A percentile compares a stretch with the other conserved stretches of the same genome.
These are phyloP conservation scores for Cytospora leucostoma DNA, from an alignment of 2,329 filamentous ascomycete species.

Conservation along the genomic window DNA sequence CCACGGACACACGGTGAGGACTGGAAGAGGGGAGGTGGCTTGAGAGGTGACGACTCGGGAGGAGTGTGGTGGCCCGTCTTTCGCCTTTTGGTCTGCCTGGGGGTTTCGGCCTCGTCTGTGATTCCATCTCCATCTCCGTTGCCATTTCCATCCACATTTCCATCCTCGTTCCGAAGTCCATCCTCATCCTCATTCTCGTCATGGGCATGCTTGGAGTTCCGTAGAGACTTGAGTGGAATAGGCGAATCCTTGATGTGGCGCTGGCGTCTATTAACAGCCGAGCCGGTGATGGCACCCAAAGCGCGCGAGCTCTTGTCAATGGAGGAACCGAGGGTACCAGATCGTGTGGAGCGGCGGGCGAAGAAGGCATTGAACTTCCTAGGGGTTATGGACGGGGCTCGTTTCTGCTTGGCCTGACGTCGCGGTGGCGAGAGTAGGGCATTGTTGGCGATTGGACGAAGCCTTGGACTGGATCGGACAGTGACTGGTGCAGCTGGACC, in stretches of 20 bases:
- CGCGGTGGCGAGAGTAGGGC: conserved; percentile 35
- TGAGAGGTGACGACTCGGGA: conserved; percentile 41
- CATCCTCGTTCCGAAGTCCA: too few species aligned
- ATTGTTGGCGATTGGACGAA: conserved; percentile 28
- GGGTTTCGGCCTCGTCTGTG: conserved; percentile 15
- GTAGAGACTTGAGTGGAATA: conserved; percentile 41
- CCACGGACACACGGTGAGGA: conserved; percentile 31
- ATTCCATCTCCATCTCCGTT: not conserved
- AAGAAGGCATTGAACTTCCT: conserved; percentile 57
- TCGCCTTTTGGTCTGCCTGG: conserved; percentile 39
- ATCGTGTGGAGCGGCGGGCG: conserved; percentile 45
- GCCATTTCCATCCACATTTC: conserved; percentile 12
- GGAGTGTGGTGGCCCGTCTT: conserved; percentile 43
- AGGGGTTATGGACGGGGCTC: conserved; percentile 55
- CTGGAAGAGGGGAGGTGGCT: conserved; percentile 34
- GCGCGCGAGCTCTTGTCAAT: conserved; percentile 24
- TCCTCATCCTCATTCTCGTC: conserved; percentile 23
- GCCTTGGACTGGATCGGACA: conserved; percentile 18
- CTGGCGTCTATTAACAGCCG: conserved; percentile 43
- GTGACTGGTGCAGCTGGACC: conserved; percentile 14
- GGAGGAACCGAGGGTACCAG: conserved; percentile 18
- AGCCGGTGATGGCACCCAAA: conserved; percentile 37
- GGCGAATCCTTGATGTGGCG: conserved; percentile 37
- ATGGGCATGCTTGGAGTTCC: not conserved
- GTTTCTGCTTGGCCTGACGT: conserved; percentile 44